Base-by-base conservation (phyloP, 106 monocot species). In the Dioscorea dumetorum region DNA sequence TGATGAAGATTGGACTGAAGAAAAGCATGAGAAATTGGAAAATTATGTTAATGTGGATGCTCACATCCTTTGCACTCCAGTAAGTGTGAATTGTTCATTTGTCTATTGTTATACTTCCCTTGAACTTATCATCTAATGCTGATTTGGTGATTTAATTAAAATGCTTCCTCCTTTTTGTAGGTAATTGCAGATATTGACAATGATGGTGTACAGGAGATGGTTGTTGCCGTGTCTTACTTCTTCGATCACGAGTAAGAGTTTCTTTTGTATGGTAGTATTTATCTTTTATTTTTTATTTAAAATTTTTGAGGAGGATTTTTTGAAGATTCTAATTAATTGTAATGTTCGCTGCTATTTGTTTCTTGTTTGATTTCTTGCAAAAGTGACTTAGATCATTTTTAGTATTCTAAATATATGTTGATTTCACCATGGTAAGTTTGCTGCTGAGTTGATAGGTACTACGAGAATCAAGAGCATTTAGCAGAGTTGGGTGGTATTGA, bases 121-220 rank as follows among this genome's bases (percentile, higher is more conserved):
- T 22, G 13, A 20, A 61, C 8, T 61, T 23, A 19, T 24, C 20
- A 24, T 54, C 18, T 19, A 54, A 54, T 54, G 1, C 28, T 65
- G 24, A 23, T 72, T 33, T 22, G 34, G 32, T 17, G 16, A 23
- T 34, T 49, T 24, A 17, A 67, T 67, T 51, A 8, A 52, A 57
- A 49, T 18, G 59, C 15, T 77, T 59, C 20, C 65, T 18, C 11
- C 57, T 60, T 15, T 70, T 13, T 57, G 22, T 69, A 99, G 99
- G 99, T 99, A 67, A 99, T 99, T 77, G 93, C 99, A 62, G 99
- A 99, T 60, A 99, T 99, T 64, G 99, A 99, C 79, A 79, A 76
- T 75, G 99, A 99, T 78, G 99, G 99, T 12, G 64, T 87, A 61
- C 75, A 84, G 60, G 99, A 99, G 72, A 93, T 99, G 99, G 73